Conservation (phyloP, 2,329 filamentous ascomycete species). For the Cercospora canescens region DNA sequence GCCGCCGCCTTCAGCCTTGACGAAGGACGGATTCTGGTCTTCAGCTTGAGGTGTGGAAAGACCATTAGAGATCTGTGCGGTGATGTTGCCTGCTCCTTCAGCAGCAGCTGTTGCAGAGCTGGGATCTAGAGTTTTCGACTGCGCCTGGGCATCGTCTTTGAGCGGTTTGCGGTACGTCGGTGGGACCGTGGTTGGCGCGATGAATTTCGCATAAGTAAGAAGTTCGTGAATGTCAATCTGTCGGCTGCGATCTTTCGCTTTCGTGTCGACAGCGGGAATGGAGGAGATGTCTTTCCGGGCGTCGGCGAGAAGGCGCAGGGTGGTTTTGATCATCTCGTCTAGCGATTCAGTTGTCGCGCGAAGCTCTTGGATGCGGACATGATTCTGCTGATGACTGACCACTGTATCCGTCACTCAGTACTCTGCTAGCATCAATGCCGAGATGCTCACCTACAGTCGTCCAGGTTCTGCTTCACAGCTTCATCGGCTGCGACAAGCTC, state of each 20-base stretch:
- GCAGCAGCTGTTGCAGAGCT: not conserved
- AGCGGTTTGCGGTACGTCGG: conserved; percentile 50
- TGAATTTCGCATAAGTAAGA: conserved; percentile 74
- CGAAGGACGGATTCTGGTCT: conserved; percentile 14
- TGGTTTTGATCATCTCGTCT: conserved; percentile 71
- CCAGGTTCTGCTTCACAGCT: conserved; percentile 65
- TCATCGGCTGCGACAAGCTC: conserved; percentile 71
- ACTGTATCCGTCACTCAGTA: conserved; percentile 43
- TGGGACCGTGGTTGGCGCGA: conserved; percentile 77
- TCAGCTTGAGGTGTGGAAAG: conserved; percentile 30
- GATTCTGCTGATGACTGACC: conserved; percentile 72
- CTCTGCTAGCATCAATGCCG: not conserved
- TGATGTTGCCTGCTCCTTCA: conserved; percentile 6
- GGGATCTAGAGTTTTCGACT: not conserved
- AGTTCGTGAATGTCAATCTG: conserved; percentile 70
- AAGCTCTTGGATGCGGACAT: conserved; percentile 67
- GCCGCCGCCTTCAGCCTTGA: conserved; percentile 11
- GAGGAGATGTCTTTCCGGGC: conserved; percentile 72
- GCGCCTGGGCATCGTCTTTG: conserved; percentile 16
- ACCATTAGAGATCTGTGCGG: conserved; percentile 33
- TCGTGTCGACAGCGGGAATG: conserved; percentile 55
- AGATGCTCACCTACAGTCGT: conserved; percentile 54
- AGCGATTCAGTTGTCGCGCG: conserved; percentile 64
- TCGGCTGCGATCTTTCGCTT: conserved; percentile 36
- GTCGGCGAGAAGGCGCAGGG: conserved; percentile 66